Evolutionary conservation across 495 filamentous ascomycete species (phyloP).

Genomic region (Daldinia caldariorum): DNA sequence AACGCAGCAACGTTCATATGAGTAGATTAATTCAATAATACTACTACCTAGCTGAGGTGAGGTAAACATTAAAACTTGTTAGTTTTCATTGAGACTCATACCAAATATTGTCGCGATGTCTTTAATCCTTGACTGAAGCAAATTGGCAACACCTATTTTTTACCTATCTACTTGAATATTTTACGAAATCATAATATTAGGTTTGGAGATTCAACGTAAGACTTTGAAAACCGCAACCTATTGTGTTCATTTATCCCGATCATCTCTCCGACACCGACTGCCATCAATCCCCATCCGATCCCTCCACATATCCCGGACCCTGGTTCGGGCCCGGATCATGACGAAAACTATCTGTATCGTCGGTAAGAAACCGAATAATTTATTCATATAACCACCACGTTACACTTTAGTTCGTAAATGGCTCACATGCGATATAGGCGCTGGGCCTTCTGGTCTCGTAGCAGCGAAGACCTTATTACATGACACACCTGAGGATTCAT

Average conservation of each 20-base stretch:
- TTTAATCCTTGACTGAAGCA: conserved; percentile 17
- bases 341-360: conserved; percentile 35
- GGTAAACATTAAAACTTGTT: too few relatives aligned
- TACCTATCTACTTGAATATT: neutral
- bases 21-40: neutral
- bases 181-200: too few relatives aligned
- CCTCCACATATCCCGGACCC: conserved; percentile 18
- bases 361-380: conserved; percentile 20
- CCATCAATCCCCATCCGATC: conserved; percentile 18
- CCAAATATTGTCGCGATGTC: neutral
- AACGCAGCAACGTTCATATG: neutral
- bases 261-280: conserved; percentile 13
- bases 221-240: neutral
- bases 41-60: too few relatives aligned
- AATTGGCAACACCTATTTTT: neutral
- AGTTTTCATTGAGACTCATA: neutral
- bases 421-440: conserved; percentile 60
- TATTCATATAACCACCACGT: neutral
- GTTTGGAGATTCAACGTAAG: too few relatives aligned
- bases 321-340: conserved; percentile 27
- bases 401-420: neutral
- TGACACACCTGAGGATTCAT: conserved; percentile 63
- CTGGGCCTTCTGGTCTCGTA: conserved; percentile 82
- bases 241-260: conserved; percentile 3
- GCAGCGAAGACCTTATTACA: conserved; percentile 82